Conservation (phyloP, 257 asterid species). For the Ajuga chamaepitys region DNA sequence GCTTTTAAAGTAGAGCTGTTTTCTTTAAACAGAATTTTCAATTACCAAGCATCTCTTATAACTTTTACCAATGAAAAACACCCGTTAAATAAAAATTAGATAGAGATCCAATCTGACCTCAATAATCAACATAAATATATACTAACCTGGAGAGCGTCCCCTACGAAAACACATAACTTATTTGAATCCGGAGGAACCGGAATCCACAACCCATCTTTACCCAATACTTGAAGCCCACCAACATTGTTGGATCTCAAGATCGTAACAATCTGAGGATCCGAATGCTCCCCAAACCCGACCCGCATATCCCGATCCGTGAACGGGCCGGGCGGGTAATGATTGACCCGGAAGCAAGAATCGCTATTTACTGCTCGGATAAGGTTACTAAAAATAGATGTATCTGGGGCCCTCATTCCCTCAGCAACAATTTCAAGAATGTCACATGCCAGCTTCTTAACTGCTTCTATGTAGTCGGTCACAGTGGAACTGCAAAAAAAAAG, state of each 20-base stretch:
- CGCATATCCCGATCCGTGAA: not conserved
- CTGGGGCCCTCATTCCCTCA: conserved; percentile 36
- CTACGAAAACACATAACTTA: conserved; percentile 56
- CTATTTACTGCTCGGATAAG: conserved; percentile 42
- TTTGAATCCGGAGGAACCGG: conserved; percentile 53
- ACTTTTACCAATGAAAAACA: too few relatives aligned
- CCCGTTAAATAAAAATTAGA: too few relatives aligned
- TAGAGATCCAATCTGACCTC: too few relatives aligned
- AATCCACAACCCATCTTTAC: conserved; percentile 49
- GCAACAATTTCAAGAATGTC: conserved; percentile 62
- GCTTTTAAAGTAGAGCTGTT: too few relatives aligned
- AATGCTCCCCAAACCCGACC: conserved; percentile 79
- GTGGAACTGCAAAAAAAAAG: conserved; percentile 44
- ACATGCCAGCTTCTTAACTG: conserved; percentile 46
- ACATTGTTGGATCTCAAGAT: conserved; percentile 63
- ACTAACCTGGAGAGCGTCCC: conserved; percentile 43
- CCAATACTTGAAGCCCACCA: conserved; percentile 58
- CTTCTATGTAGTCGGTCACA: conserved; percentile 50
- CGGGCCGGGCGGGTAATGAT: conserved; percentile 48
- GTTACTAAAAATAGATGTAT: conserved; percentile 36
- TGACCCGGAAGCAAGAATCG: conserved; percentile 75
- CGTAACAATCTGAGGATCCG: conserved; percentile 77
- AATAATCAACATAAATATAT: too few relatives aligned
- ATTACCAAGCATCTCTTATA: too few relatives aligned
- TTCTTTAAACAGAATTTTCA: too few relatives aligned